phyloP scores from a whole-genome alignment of 495 filamentous ascomycete species.

The Paragyromitra xinjiangensis region DNA sequence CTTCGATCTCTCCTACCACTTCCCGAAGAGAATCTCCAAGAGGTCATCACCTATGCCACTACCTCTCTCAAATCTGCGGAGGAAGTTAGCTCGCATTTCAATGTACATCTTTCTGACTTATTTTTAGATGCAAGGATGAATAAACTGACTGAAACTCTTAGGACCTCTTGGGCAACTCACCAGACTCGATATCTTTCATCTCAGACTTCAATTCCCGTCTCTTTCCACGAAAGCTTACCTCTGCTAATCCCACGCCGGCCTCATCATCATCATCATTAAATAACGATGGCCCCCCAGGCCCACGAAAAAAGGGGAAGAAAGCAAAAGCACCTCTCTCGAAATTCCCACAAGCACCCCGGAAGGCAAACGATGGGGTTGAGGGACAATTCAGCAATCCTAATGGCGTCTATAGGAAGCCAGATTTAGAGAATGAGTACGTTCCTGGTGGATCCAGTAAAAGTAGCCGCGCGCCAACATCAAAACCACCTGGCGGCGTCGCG shows the following conservation, averaged over 20 bases:
- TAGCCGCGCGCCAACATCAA: conserved; percentile 41
- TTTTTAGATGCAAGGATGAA: neutral
- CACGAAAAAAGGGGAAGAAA: conserved; percentile 37
- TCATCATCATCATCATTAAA: conserved; percentile 23
- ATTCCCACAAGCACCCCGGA: conserved; percentile 49
- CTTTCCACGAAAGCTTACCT: conserved; percentile 39
- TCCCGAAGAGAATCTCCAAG: conserved; percentile 80
- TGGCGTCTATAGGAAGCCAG: conserved; percentile 54
- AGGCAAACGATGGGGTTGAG: conserved; percentile 53
- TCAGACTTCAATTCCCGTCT: conserved; percentile 82
- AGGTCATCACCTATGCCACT: conserved; percentile 81
- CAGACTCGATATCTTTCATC: conserved; percentile 88
- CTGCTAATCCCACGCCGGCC: conserved; percentile 29
- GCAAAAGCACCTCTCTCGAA: conserved; percentile 30
- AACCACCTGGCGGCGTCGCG: conserved; percentile 53
- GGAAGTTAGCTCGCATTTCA: conserved; percentile 82
- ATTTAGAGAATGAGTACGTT: conserved; percentile 53
- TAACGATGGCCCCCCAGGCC: conserved; percentile 8
- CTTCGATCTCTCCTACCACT: conserved; percentile 81
- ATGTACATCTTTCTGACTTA: conserved; percentile 54
- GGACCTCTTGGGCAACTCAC: conserved; percentile 85
- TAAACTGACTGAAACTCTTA: conserved; percentile 16
- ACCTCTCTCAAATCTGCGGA: conserved; percentile 70
- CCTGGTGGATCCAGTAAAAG: conserved; percentile 35
- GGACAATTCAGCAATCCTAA: conserved; percentile 52